Base-by-base conservation (phyloP, 305 asterid species). In the Fraxinus baroniana region DNA sequence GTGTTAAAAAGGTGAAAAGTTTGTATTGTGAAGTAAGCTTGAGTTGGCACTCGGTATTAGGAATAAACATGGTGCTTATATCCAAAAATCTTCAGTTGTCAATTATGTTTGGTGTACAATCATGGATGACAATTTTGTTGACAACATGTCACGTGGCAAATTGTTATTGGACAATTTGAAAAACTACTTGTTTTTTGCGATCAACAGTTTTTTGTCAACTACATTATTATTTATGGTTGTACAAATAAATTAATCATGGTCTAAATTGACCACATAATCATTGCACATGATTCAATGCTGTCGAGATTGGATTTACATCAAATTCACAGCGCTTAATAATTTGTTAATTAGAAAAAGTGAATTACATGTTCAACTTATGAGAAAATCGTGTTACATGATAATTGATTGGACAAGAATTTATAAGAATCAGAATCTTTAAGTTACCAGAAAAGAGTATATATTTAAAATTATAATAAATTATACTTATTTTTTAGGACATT, bases 271-370 rank as follows among this genome's bases (percentile, higher is more conserved):
- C 71, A 17, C 20, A 68, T 73, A 83, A 86, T 86, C 85, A 81
- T 86, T 78, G 80, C 81, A 78, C 85, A 81, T 83, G 52, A 86
- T 86, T 74, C 83, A 18, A 66, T 79, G 85, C 82, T 66, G 77
- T 39, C 8, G 4, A 10, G 17, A 24, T n/a, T 28, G 49, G 80
- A 55, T 32, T 60, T 32, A 33, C 84, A 74, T 74, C 3, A 76
- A 76, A 26, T 70, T 81, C 85, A 72, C 82, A 78, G 36, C 36
- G 36, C 0, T 66, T 8, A 62, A 66, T 3, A 24, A 26, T 26
- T 24, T 24, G 3, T 64, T 64, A 24, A 64, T 64, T 64, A 24
- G 8, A 22, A 20, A 62, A 18, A 62, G 17, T 62, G 30, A 2
- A 2, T 62, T 57, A 12, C 13, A n/a, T 52, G 7, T 52, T 52